These are phyloP conservation scores for Plasmodium gaboni DNA, from an alignment of 169 alveolate species.

Conservation along the genomic window DNA sequence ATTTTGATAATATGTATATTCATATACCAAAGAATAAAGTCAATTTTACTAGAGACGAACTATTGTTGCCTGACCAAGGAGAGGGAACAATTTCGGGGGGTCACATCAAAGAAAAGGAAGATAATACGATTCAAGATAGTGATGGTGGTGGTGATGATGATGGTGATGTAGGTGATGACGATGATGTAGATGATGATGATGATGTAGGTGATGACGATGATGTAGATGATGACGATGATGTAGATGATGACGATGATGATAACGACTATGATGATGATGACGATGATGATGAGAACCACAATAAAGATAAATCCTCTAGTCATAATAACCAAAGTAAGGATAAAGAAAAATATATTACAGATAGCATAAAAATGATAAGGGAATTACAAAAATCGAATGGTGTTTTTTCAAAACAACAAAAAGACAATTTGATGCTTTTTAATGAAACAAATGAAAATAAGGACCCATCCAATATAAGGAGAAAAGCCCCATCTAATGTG, in stretches of 20 bases:
- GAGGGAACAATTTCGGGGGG: not conserved
- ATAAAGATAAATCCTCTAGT: conserved; percentile 8
- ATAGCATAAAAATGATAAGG: conserved; percentile 92
- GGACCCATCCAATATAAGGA: conserved; percentile 56
- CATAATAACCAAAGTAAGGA: not conserved
- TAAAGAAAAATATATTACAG: conserved; percentile 77
- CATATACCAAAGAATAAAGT: conserved; percentile 96
- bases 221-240: not conserved
- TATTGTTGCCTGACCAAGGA: not conserved
- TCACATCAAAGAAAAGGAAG: conserved; percentile 63
- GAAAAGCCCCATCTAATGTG: conserved; percentile 65
- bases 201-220: conserved; percentile 54
- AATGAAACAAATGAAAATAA: conserved; percentile 68
- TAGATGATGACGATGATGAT: not conserved
- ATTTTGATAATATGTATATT: conserved; percentile 97
- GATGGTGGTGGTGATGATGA: not conserved
- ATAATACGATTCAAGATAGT: conserved; percentile 25
- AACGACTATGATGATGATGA: conserved; percentile 55
- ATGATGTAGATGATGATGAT: conserved; percentile 70
- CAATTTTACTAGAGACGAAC: conserved; percentile 88
- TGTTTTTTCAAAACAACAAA: conserved; percentile 69
- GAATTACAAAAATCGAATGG: conserved; percentile 83
- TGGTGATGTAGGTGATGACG: conserved; percentile 38
- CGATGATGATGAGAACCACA: not conserved
- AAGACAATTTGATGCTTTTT: conserved; percentile 73